Evolutionary conservation across 371 early-diverging fungal species (phyloP).

Genomic region (Thermomucor indicae-seudaticae): DNA sequence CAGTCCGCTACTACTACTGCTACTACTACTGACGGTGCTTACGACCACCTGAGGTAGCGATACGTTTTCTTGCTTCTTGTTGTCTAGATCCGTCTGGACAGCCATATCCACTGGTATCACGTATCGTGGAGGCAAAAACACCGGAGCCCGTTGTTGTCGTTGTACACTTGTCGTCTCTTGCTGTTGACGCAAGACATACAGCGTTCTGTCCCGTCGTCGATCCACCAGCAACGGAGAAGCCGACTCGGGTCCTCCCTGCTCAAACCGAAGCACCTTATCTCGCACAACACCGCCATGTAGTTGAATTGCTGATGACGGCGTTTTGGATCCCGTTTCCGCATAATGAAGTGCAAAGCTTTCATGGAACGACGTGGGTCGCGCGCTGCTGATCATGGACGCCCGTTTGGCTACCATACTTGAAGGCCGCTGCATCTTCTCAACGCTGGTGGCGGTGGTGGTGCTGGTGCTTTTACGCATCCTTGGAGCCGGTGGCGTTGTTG

Average conservation of each 20-base stretch:
- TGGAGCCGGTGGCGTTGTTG: not conserved
- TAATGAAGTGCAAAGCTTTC: conserved; percentile 39
- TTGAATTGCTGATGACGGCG: too few species aligned
- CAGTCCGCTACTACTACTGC: not conserved
- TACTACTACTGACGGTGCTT: not conserved
- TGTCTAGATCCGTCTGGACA: conserved; percentile 6
- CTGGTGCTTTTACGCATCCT: not conserved
- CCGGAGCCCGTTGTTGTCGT: not conserved
- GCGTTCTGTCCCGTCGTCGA: not conserved
- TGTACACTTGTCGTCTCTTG: too few species aligned
- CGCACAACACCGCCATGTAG: conserved; percentile 1
- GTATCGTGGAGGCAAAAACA: conserved; percentile 2
- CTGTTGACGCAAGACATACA: conserved; percentile 1
- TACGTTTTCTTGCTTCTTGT: not conserved
- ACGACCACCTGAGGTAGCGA: not conserved
- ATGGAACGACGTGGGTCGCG: conserved; percentile 30
- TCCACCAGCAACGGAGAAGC: not conserved
- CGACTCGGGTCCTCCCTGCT: not conserved
- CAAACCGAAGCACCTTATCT: conserved; percentile 9
- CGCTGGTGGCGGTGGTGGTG: conserved; percentile 1
- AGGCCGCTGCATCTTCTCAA: too few species aligned
- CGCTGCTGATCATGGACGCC: conserved; percentile 6
- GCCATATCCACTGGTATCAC: conserved; percentile 8
- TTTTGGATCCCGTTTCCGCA: too few species aligned
- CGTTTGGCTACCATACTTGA: conserved; percentile 16